Evolutionary conservation across 768 basidiomycete species (phyloP).

Genomic region (Suillus spraguei): DNA sequence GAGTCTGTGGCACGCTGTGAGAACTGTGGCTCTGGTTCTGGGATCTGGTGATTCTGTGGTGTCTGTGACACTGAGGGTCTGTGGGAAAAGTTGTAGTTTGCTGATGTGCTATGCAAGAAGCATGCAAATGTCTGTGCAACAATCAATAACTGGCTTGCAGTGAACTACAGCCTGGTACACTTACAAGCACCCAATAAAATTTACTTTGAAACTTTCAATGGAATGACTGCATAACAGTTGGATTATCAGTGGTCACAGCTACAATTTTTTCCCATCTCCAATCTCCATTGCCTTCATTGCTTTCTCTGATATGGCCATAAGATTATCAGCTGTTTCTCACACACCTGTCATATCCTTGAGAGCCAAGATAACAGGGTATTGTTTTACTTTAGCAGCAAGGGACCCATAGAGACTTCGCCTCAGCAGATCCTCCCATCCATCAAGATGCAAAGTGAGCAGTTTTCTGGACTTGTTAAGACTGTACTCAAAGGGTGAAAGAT

Average conservation of each 20-base stretch:
- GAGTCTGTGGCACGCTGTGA: too few relatives aligned
- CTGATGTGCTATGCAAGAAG: too few relatives aligned
- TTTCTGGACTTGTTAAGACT: slow-evolving; percentile 13
- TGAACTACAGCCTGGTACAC: not conserved
- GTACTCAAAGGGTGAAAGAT: too few relatives aligned
- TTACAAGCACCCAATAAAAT: slow-evolving; percentile 29
- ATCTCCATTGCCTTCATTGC: slow-evolving; percentile 24
- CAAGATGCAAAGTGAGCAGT: slow-evolving; percentile 29
- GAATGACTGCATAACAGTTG: slow-evolving; percentile 33
- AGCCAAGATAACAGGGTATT: slow-evolving; percentile 26
- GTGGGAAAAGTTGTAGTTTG: too few relatives aligned
- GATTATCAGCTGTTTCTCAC: slow-evolving; percentile 22
- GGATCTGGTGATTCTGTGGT: too few relatives aligned
- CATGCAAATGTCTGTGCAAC: too few relatives aligned
- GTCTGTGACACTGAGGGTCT: too few relatives aligned
- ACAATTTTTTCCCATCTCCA: slow-evolving; percentile 23
- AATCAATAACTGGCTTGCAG: too few relatives aligned
- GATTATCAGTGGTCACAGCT: slow-evolving; percentile 34
- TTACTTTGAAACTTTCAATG: slow-evolving; percentile 22
- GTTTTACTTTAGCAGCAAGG: slow-evolving; percentile 25
- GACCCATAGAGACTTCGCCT: slow-evolving; percentile 30
- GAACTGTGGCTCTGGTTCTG: too few relatives aligned
- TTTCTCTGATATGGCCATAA: slow-evolving; percentile 20
- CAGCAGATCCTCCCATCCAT: slow-evolving; percentile 36
- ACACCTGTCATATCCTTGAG: slow-evolving; percentile 27